phyloP scores from a whole-genome alignment of 2,329 filamentous ascomycete genomes.

The Cadophora sp. region DNA sequence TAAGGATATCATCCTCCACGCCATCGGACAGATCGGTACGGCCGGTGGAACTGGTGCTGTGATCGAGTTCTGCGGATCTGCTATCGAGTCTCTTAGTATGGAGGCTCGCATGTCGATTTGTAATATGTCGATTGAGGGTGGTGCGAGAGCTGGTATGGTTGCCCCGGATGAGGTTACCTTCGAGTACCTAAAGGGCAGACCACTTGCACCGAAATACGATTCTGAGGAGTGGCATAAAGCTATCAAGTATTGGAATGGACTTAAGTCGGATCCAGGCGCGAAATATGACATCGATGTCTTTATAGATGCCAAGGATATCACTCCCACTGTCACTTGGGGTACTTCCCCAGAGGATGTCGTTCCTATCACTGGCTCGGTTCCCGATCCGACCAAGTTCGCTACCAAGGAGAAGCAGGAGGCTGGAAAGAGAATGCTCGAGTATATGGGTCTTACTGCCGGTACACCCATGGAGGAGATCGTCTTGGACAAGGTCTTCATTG shows the following conservation, averaged over 20 bases:
- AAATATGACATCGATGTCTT: conserved; percentile 90
- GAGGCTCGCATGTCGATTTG: conserved; percentile 99
- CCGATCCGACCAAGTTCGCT: conserved; percentile 85
- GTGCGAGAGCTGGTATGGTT: conserved; percentile 95
- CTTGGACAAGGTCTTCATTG: conserved; percentile 97
- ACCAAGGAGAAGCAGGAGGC: conserved; percentile 81
- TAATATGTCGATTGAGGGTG: conserved; percentile 98
- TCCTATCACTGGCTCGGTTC: conserved; percentile 91
- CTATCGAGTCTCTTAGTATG: conserved; percentile 89
- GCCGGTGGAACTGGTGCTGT: conserved; percentile 93
- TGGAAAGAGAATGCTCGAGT: conserved; percentile 84
- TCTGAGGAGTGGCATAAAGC: conserved; percentile 91
- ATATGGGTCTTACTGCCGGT: conserved; percentile 91
- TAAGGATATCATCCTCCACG: conserved; percentile 93
- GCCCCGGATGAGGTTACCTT: conserved; percentile 94
- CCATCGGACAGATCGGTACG: conserved; percentile 92
- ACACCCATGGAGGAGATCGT: conserved; percentile 91
- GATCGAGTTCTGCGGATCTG: conserved; percentile 96
- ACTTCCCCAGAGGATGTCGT: conserved; percentile 96
- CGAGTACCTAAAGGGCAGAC: conserved; percentile 91
- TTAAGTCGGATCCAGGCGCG: conserved; percentile 86
- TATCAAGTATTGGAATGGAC: conserved; percentile 82
- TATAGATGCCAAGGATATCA: conserved; percentile 91
- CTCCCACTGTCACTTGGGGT: conserved; percentile 94
- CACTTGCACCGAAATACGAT: conserved; percentile 83